phyloP scores from a whole-genome alignment of 345 rosid genomes.

The Microthlaspi erraticum region DNA sequence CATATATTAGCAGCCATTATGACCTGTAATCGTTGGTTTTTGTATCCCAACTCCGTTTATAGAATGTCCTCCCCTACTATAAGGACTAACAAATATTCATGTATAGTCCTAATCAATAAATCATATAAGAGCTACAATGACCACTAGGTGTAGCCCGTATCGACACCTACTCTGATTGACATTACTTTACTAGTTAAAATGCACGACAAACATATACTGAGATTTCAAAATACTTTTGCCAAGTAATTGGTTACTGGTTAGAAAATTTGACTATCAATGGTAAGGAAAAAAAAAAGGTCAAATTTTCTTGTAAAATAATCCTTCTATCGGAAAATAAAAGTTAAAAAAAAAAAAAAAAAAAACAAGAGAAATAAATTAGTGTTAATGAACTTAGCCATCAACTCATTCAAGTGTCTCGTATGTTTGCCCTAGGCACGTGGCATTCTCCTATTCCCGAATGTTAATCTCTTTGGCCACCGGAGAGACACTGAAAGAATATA shows the following conservation, averaged over 20 bases:
- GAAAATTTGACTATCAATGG: neutral
- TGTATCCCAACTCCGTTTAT: neutral
- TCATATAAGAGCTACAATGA: slow-evolving; percentile 14
- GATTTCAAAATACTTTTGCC: neutral
- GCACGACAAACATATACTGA: slow-evolving; percentile 18
- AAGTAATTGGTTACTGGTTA: neutral
- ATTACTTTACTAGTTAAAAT: slow-evolving; percentile 23
- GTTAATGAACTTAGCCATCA: slow-evolving; percentile 32
- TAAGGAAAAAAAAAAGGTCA: neutral
- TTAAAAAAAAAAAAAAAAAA: neutral
- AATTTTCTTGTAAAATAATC: neutral
- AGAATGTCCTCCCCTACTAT: neutral
- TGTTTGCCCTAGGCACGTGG: slow-evolving; percentile 60
- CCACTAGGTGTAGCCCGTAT: slow-evolving; percentile 19
- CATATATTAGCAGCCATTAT: neutral
- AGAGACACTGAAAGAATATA: slow-evolving; percentile 34
- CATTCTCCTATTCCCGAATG: slow-evolving; percentile 35
- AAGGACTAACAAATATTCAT: slow-evolving; percentile 4
- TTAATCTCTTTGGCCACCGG: slow-evolving; percentile 40
- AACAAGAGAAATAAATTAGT: neutral
- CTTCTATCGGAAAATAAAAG: slow-evolving; percentile 10
- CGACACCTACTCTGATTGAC: slow-evolving; percentile 29
- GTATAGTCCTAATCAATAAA: neutral
- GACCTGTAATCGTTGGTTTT: slow-evolving; percentile 16
- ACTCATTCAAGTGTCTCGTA: slow-evolving; percentile 35